Evolutionary conservation across 345 rosid genomes (phyloP).

Genomic region (Viola odorata): DNA sequence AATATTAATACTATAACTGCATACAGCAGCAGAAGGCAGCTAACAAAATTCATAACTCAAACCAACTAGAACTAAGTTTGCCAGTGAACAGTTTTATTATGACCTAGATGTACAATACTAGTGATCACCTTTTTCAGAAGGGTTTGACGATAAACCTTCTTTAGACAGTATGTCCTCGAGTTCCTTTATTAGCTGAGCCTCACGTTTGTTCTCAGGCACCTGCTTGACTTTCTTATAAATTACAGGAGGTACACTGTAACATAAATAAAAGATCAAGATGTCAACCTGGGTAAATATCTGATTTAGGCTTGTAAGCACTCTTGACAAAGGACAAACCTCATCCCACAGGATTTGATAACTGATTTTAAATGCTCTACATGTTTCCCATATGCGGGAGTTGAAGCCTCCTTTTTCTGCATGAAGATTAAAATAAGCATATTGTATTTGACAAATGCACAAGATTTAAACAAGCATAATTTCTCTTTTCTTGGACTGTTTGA

Average conservation of each 20-base stretch:
- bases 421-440: constrained; percentile 12
- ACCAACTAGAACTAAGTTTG: too few species aligned
- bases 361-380: constrained; percentile 77
- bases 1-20: too few species aligned
- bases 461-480: background rate
- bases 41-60: too few species aligned
- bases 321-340: constrained; percentile 41
- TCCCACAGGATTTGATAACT: constrained; percentile 75
- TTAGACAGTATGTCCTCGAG: constrained; percentile 75
- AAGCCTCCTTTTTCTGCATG: constrained; percentile 64
- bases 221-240: constrained; percentile 83
- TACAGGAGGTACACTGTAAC: constrained; percentile 67
- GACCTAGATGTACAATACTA: background rate
- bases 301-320: background rate
- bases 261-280: constrained; percentile 8
- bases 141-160: constrained; percentile 79
- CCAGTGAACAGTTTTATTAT: too few species aligned
- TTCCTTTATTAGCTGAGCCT: constrained; percentile 68
- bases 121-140: constrained; percentile 69
- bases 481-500: background rate
- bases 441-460: background rate
- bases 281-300: constrained; percentile 10
- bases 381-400: constrained; percentile 63
- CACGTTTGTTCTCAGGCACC: constrained; percentile 74
- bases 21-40: too few species aligned